Evolutionary conservation across 306 rosid species (phyloP), one percentile per base, ranked within the genome.

Genomic region (Psophocarpus tetragonolobus): DNA sequence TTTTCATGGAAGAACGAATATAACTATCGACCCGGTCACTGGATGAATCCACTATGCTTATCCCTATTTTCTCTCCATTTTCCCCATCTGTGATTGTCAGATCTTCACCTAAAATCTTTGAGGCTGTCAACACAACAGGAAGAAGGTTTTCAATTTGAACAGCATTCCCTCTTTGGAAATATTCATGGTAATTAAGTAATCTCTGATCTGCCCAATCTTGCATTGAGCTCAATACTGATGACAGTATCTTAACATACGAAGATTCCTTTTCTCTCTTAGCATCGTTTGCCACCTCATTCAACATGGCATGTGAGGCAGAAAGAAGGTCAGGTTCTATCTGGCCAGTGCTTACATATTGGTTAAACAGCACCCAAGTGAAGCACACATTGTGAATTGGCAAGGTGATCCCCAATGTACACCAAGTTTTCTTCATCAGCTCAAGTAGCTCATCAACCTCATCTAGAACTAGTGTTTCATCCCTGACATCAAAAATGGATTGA

Each of bases 381-480:
- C 97, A 95, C 30, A 85, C 78, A 29, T 92, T 91, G 85, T 92
- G 97, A 39, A 91, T 80, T 0, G 93, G 83, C 85, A 85, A 71
- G 1, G 88, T 88, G 80, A 92, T 89, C 33, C 97, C 98, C 12
- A 95, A 77, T 0, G 89, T 88, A 1, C 90, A 72, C 98, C 98
- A 95, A 0, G 96, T 91, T 78, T 95, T 95, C 84, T 90, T 89
- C 71, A 95, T 91, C 8, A 95, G 83, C 79, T 95, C 98, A 8
- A 95, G 84, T 4, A 95, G 83, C 87, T 92, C 98, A 18, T 95
- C 98, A 29, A 95, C 92, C 63, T 95, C 97, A 62, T 92, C 98
- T 0, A 95, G 92, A 57, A 95, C 98, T 24, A 82, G 48, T 0
- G 97, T 92, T 26, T 95, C 97, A 4, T 95, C 98, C 50, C 91